Percentiles rank a stretch among this genome's conserved stretches.
These are phyloP conservation scores for Backusella luteola DNA, from an alignment of 192 early-diverging fungal species.

Conservation along the genomic window DNA sequence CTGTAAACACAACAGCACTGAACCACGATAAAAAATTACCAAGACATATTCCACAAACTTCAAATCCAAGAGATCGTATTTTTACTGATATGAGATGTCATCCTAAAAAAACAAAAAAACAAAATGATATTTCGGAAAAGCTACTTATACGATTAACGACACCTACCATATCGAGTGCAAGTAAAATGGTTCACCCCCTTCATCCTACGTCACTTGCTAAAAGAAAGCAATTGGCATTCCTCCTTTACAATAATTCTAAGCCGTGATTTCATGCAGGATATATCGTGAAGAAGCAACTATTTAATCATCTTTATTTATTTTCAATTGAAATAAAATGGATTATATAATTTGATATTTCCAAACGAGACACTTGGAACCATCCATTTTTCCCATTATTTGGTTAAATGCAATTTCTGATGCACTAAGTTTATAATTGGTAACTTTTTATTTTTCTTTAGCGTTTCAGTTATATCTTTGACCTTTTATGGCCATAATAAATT, in stretches of 20 bases:
- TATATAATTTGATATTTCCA: background rate
- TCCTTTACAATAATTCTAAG: background rate
- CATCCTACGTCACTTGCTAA: background rate
- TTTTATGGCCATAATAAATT: background rate
- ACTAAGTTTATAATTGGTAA: background rate
- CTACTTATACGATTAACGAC: background rate
- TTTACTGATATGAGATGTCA: background rate
- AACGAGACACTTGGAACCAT: background rate
- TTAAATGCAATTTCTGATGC: background rate
- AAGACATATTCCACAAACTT: background rate
- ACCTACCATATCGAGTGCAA: background rate
- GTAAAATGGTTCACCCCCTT: background rate
- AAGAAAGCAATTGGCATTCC: background rate
- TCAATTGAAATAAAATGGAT: background rate
- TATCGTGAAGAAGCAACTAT: background rate
- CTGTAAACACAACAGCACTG: background rate
- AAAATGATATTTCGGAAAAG: background rate
- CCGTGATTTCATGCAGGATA: background rate
- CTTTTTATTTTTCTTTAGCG: background rate
- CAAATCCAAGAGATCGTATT: background rate
- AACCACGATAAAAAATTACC: background rate
- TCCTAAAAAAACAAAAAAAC: background rate
- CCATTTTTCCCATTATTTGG: background rate
- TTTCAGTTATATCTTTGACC: constrained; percentile 3
- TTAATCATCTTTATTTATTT: background rate